Evolutionary conservation across 192 early-diverging fungal species (phyloP), one percentile per base, ranked within the genome.

Genomic region (Coemansia guatemalensis): DNA sequence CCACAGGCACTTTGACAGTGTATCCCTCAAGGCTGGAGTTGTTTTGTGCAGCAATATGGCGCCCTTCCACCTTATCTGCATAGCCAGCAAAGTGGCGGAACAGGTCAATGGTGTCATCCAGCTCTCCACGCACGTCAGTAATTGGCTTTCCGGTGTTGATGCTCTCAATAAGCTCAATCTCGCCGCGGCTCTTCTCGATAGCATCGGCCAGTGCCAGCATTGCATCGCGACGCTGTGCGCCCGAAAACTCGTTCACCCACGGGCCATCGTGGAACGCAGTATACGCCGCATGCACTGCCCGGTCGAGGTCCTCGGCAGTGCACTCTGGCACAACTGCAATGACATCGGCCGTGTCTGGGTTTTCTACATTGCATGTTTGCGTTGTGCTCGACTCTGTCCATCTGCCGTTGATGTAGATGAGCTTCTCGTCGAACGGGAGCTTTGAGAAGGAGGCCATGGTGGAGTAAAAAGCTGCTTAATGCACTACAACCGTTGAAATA

Each of bases 71-170:
- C 60, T 81, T 81, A 63, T 81, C 78, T 6, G 78, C 78, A 33
- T 72, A 81, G 20, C 78, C 78, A 2, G 78, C 78, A 64, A 81
- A 81, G 55, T 72, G 69, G 48, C 73, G 57, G 69, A 81, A 75
- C 48, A 75, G 67, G 21, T 81, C 78, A 20, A 81, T 72, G 18
- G 78, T 72, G 69, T 81, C 78, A 26, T 75, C 64, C 14, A 86
- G 64, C 60, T 86, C 85, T 2, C 60, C 67, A 12, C 77, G 67
- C 51, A 83, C 69, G 58, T 84, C 85, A 8, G 24, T 49, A 32
- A 82, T 73, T 1, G 85, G 83, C 61, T 86, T 86, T 2, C 85
- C 85, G 0, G 82, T 82, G 55, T 83, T 81, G 50, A 83, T 30
- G 51, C 67, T 81, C 52, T 86, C 85, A 33, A 84, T 58, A 3